phyloP scores from a whole-genome alignment of 2,329 filamentous ascomycete species.

The Xylariales sp. region DNA sequence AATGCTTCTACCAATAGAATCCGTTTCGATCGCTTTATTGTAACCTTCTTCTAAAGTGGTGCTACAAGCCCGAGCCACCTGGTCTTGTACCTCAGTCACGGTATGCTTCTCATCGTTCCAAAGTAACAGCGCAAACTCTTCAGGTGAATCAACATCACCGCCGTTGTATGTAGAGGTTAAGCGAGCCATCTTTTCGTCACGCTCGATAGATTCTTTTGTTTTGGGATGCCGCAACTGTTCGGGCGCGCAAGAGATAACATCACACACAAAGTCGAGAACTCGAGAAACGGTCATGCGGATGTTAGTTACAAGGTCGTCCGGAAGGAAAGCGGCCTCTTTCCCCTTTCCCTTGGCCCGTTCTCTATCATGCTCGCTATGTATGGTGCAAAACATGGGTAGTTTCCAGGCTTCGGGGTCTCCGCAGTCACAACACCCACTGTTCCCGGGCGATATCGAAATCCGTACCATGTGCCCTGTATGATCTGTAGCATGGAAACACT shows the following conservation, averaged over 20 bases:
- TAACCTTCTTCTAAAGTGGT: conserved; percentile 76
- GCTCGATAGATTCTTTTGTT: conserved; percentile 80
- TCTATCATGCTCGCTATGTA: conserved; percentile 78
- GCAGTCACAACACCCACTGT: conserved; percentile 97
- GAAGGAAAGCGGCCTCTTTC: conserved; percentile 69
- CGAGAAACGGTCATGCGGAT: conserved; percentile 88
- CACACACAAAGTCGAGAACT: conserved; percentile 93
- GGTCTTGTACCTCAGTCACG: conserved; percentile 87
- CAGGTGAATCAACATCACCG: conserved; percentile 72
- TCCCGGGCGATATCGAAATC: conserved; percentile 87
- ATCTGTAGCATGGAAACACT: conserved; percentile 95
- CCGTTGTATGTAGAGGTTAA: conserved; percentile 80
- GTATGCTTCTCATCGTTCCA: conserved; percentile 99
- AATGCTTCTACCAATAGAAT: conserved; percentile 87
- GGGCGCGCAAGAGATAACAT: conserved; percentile 97
- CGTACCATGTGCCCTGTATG: conserved; percentile 93
- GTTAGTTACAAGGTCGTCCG: conserved; percentile 78
- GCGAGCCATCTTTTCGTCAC: conserved; percentile 84
- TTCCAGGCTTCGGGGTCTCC: conserved; percentile 96
- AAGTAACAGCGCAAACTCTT: conserved; percentile 85
- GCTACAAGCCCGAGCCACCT: conserved; percentile 89
- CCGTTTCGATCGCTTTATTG: conserved; percentile 84
- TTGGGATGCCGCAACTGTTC: conserved; percentile 92
- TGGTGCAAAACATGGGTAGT: conserved; percentile 87
- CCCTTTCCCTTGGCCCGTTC: conserved; percentile 69